A percentile compares a stretch with the other conserved stretches of the same genome.
Evolutionary conservation across 371 early-diverging fungal species (phyloP).

Genomic region (Lichtheimia ornata): DNA sequence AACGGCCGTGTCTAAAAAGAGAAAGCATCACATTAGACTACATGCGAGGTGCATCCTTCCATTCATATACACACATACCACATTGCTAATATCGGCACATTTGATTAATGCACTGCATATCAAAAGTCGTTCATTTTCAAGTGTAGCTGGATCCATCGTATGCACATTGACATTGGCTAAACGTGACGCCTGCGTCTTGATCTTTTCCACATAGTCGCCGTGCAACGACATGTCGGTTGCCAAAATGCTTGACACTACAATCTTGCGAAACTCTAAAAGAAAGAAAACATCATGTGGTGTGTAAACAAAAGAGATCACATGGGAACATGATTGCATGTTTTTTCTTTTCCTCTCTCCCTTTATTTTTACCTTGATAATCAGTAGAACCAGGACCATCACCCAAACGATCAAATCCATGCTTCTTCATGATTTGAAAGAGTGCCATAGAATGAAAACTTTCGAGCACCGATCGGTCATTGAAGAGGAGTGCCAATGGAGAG

Average conservation of each 20-base stretch:
- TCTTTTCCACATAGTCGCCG: slow-evolving; percentile 68
- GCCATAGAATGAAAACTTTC: slow-evolving; percentile 92
- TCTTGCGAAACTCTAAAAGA: slow-evolving; percentile 62
- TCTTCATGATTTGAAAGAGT: slow-evolving; percentile 80
- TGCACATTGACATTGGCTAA: slow-evolving; percentile 15
- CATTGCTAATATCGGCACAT: slow-evolving; percentile 81
- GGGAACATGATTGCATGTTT: background rate
- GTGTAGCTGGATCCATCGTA: slow-evolving; percentile 10
- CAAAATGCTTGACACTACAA: slow-evolving; percentile 67
- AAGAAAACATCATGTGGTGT: background rate
- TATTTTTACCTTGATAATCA: slow-evolving; percentile 32
- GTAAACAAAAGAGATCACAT: background rate
- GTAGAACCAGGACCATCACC: slow-evolving; percentile 22
- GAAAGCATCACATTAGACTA: background rate
- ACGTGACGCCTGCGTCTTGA: slow-evolving; percentile 59
- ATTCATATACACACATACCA: slow-evolving; percentile 31
- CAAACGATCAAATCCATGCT: slow-evolving; percentile 53
- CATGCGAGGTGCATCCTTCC: background rate
- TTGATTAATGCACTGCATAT: slow-evolving; percentile 74
- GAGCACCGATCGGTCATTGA: slow-evolving; percentile 90
- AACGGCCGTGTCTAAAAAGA: slow-evolving; percentile 48
- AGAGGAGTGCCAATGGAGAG: slow-evolving; percentile 82
- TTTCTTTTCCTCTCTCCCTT: background rate
- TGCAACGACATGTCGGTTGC: slow-evolving; percentile 86
- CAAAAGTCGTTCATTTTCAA: slow-evolving; percentile 49